Evolutionary conservation across 768 basidiomycete species (phyloP).

Genomic region (Podaxis sp.): DNA sequence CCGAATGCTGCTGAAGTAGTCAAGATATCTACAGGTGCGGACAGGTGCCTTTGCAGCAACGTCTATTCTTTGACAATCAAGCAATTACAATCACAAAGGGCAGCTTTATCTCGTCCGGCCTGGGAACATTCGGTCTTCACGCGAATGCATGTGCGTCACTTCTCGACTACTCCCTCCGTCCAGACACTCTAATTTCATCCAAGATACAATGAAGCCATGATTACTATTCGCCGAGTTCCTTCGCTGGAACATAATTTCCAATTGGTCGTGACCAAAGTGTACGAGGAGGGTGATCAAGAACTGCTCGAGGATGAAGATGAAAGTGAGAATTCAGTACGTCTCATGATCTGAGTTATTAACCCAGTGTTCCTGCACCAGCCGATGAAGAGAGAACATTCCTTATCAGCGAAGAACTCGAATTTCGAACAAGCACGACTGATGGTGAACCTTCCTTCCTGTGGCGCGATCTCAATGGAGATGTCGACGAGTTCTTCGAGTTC

Average conservation of each 20-base stretch:
- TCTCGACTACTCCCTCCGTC: neutral
- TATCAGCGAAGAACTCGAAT: conserved; percentile 87
- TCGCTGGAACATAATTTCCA: conserved; percentile 80
- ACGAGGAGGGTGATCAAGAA: conserved; percentile 96
- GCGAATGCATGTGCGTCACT: conserved; percentile 91
- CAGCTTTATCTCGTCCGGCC: conserved; percentile 90
- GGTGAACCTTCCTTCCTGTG: conserved; percentile 85
- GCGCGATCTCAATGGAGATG: conserved; percentile 89
- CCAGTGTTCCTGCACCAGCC: conserved; percentile 45
- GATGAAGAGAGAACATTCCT: conserved; percentile 94
- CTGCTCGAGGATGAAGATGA: conserved; percentile 92
- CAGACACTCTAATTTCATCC: conserved; percentile 14
- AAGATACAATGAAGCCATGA: conserved; percentile 95
- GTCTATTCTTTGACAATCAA: conserved; percentile 1
- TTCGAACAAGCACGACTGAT: conserved; percentile 71
- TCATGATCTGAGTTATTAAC: neutral
- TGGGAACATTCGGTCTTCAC: conserved; percentile 84
- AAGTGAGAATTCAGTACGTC: conserved; percentile 47
- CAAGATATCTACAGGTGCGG: conserved; percentile 76
- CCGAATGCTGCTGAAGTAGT: conserved; percentile 94
- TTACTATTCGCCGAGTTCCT: conserved; percentile 85
- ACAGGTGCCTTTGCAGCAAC: neutral
- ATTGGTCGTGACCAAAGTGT: conserved; percentile 94
- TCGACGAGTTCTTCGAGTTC: conserved; percentile 94
- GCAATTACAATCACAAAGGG: conserved; percentile 33